phyloP scores from a whole-genome alignment of 2,329 filamentous ascomycete genomes.

The Alternaria ethzedia region DNA sequence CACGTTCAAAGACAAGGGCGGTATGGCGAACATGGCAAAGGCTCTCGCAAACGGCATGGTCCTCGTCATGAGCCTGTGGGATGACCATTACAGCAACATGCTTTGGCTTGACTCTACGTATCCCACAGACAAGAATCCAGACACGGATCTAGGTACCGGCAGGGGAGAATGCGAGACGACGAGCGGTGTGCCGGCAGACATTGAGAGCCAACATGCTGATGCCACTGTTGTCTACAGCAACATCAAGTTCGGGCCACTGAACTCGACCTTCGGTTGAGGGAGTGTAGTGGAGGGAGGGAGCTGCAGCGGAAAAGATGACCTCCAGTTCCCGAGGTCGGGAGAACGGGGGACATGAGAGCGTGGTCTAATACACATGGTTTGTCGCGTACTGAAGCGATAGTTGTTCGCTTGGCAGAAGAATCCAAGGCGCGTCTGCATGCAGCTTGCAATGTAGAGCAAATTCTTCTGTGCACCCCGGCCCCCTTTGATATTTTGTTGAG shows the following conservation, averaged over 20 bases:
- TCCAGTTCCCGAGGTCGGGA: neutral
- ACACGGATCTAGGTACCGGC: constrained; percentile 33
- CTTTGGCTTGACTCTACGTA: constrained; percentile 74
- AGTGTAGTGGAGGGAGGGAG: neutral
- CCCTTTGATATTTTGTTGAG: neutral
- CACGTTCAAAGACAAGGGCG: constrained; percentile 63
- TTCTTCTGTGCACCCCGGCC: neutral
- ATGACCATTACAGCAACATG: constrained; percentile 72
- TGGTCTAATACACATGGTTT: neutral
- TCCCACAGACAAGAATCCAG: constrained; percentile 53
- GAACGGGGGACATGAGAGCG: neutral
- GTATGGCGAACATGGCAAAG: constrained; percentile 61
- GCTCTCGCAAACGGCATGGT: constrained; percentile 66
- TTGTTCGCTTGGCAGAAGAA: neutral
- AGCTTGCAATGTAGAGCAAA: neutral
- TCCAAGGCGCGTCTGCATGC: neutral
- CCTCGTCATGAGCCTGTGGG: constrained; percentile 67
- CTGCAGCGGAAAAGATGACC: neutral
- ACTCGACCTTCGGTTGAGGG: constrained; percentile 32
- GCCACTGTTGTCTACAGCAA: constrained; percentile 36
- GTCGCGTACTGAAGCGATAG: neutral
- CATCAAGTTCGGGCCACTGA: constrained; percentile 41
- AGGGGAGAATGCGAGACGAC: constrained; percentile 36
- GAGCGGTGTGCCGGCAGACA: constrained; percentile 39
- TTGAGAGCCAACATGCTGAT: constrained; percentile 27